Evolutionary conservation across 352 stramenopile genomes (phyloP), one percentile per base, ranked within the genome.

Genomic region (Sclerospora graminicola): DNA sequence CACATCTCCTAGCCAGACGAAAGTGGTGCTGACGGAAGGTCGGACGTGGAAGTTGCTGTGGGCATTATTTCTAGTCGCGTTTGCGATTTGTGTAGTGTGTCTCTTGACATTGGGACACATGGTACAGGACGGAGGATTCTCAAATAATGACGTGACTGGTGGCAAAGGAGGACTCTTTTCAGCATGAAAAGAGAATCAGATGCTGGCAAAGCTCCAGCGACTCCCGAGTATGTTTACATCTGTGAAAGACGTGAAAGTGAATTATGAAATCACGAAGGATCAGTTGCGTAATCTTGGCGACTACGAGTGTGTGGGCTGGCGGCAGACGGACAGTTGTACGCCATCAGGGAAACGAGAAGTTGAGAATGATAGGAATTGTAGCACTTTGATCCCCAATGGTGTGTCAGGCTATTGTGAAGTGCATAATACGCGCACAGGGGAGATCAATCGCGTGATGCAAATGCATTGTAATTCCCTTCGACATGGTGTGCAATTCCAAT

Each of bases 381-480:
- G 38, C 1, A 48, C 63, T 2, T 41, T 61, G 2, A 42, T 70
- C 13, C 28, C 53, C 2, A 69, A 76, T 36, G 61, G 60, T 10
- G 40, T 69, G 13, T 69, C 65, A 0, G 74, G 74, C 10, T 86
- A 68, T 23, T 86, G 74, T 39, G 70, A 81, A 28, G 57, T 84
- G 18, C 66, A 54, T 21, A 69, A 81, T 38, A 63, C 34, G 5
- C 39, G 41, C 16, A 80, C 59, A 0, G 60, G 57, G 8, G 60
- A 68, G 13, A 29, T 59, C 18, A 57, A 57, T 20, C 66, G 46
- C 28, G 70, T 88, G 11, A 57, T 90, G 43, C 41, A 52, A 9
- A 83, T 82, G 69, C 60, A 76, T 54, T 88, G 75, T 48, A 56
- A 80, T 48, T 85, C 73, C 23, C 48, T 81, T 13, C 49, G 63